These are phyloP conservation scores for Metarhizium brunneum DNA, from an alignment of 2,329 filamentous ascomycete genomes.

Conservation along the genomic window DNA sequence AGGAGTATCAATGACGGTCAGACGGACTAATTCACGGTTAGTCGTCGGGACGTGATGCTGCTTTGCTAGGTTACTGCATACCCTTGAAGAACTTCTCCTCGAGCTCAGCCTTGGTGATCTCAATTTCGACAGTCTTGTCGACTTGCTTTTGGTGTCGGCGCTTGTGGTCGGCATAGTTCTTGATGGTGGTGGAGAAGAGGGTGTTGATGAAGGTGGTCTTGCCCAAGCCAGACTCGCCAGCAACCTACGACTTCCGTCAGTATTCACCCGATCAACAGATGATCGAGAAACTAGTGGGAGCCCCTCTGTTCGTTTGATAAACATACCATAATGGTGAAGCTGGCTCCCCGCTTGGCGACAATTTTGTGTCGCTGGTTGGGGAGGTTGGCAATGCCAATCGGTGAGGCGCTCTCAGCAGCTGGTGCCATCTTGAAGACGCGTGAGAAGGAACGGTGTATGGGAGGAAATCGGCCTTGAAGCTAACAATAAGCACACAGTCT, in stretches of 20 bases:
- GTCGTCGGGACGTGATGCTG: neutral
- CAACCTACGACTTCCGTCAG: slow-evolving; percentile 52
- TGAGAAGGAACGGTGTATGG: slow-evolving; percentile 5
- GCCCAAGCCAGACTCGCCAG: slow-evolving; percentile 94
- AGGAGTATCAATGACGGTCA: slow-evolving; percentile 98
- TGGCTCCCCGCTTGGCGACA: slow-evolving; percentile 77
- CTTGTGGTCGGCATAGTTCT: slow-evolving; percentile 99
- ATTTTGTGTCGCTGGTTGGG: slow-evolving; percentile 70
- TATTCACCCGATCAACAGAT: neutral
- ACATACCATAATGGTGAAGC: slow-evolving; percentile 96
- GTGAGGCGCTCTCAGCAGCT: slow-evolving; percentile 51
- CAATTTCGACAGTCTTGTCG: slow-evolving; percentile 99
- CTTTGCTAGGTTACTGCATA: slow-evolving; percentile 30
- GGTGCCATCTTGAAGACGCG: slow-evolving; percentile 42
- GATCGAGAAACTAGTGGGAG: neutral
- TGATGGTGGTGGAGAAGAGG: slow-evolving; percentile 99
- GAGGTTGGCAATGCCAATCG: slow-evolving; percentile 66
- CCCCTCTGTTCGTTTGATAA: neutral
- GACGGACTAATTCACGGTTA: slow-evolving; percentile 57
- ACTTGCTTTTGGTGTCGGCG: slow-evolving; percentile 98
- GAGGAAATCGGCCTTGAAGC: neutral
- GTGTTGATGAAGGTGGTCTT: slow-evolving; percentile 99
- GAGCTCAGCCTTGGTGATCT: slow-evolving; percentile 98
- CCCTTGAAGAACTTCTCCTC: slow-evolving; percentile 99
- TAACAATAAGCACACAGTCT: slow-evolving; percentile 4